phyloP scores from a whole-genome alignment of 768 basidiomycete species.

The Sutorius australiensis region DNA sequence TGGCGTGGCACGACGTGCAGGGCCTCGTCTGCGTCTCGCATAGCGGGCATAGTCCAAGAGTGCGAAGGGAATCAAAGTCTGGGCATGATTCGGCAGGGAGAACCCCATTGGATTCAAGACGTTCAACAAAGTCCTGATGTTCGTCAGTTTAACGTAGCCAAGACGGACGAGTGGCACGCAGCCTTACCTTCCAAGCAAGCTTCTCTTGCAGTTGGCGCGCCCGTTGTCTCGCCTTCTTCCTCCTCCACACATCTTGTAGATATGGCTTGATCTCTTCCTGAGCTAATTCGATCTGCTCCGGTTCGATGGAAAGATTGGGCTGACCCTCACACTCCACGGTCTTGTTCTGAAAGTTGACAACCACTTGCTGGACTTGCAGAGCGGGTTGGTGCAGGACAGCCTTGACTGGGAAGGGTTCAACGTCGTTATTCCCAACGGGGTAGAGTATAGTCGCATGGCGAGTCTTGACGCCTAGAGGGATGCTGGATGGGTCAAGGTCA shows the following conservation, averaged over 20 bases:
- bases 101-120: conserved; percentile 11
- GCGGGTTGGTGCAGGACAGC: conserved; percentile 15
- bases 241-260: conserved; percentile 10
- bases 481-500: not conserved
- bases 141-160: not conserved
- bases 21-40: conserved; percentile 5
- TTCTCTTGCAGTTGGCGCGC: conserved; percentile 2
- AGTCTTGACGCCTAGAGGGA: not conserved
- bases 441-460: conserved; percentile 18
- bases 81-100: not conserved
- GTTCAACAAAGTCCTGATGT: conserved; percentile 13
- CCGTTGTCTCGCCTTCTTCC: conserved; percentile 2
- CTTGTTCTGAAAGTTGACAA: conserved; percentile 17
- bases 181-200: conserved; percentile 13
- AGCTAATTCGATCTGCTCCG: conserved; percentile 17
- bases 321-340: conserved; percentile 13
- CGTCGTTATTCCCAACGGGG: conserved; percentile 1
- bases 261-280: conserved; percentile 13
- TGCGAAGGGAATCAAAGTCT: not conserved
- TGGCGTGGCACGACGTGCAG: conserved; percentile 7
- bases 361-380: conserved; percentile 8
- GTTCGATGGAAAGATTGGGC: conserved; percentile 14
- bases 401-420: conserved; percentile 8
- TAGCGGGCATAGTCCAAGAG: conserved; percentile 8
- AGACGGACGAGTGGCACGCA: not conserved